Evolutionary conservation across 306 rosid species (phyloP).

Genomic region (Vigna hirtella): DNA sequence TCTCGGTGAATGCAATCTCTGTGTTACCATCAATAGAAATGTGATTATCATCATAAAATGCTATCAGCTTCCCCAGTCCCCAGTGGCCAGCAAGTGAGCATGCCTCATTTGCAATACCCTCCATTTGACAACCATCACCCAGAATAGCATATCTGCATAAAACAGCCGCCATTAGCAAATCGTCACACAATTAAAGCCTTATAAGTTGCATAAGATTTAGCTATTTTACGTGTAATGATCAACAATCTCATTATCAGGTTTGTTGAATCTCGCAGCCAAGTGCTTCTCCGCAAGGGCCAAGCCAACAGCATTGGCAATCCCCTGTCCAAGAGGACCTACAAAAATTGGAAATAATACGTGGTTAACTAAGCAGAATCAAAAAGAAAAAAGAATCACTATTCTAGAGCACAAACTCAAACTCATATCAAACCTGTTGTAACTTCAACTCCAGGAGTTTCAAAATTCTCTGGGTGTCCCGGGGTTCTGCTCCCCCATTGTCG

Average conservation of each 20-base stretch:
- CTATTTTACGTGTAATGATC: slow-evolving; percentile 91
- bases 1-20: slow-evolving; percentile 92
- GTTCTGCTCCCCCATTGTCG: slow-evolving; percentile 96
- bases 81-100: slow-evolving; percentile 97
- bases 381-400: background rate
- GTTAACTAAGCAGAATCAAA: slow-evolving; percentile 6
- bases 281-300: slow-evolving; percentile 98
- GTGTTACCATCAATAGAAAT: slow-evolving; percentile 98
- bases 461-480: slow-evolving; percentile 99
- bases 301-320: slow-evolving; percentile 97
- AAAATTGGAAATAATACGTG: slow-evolving; percentile 13
- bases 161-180: slow-evolving; percentile 32
- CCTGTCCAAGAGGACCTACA: slow-evolving; percentile 99
- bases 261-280: slow-evolving; percentile 95
- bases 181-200: slow-evolving; percentile 1
- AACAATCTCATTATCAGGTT: slow-evolving; percentile 85
- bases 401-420: background rate
- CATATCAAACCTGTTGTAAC: slow-evolving; percentile 87
- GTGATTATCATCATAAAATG: slow-evolving; percentile 97
- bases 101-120: slow-evolving; percentile 92
- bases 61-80: slow-evolving; percentile 97
- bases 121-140: slow-evolving; percentile 99
- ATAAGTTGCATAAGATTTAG: slow-evolving; percentile 24
- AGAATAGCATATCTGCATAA: slow-evolving; percentile 70
- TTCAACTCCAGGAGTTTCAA: slow-evolving; percentile 93